Conservation (phyloP, 495 filamentous ascomycete species). For the Hypomontagnella submonticulosa region DNA sequence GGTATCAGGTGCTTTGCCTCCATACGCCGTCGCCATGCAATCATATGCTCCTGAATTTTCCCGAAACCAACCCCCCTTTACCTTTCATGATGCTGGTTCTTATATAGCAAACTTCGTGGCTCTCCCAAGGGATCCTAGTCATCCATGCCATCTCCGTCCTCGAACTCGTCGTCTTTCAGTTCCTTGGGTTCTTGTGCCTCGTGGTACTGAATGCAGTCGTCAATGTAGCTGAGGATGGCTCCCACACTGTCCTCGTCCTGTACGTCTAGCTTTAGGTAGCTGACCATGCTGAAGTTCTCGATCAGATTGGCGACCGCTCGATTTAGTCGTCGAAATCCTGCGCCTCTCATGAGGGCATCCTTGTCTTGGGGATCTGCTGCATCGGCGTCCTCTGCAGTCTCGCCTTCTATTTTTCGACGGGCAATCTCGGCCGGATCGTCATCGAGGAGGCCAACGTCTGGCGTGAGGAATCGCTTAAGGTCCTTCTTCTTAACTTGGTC, state of each 20-base stretch:
- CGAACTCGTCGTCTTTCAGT: conserved; percentile 78
- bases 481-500: conserved; percentile 83
- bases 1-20: conserved; percentile 34
- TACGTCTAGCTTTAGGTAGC: conserved; percentile 87
- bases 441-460: conserved; percentile 80
- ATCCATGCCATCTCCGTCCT: conserved; percentile 64
- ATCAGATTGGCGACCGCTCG: conserved; percentile 87
- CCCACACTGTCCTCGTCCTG: conserved; percentile 94
- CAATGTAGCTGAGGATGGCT: conserved; percentile 93
- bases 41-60: conserved; percentile 7
- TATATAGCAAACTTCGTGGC: background rate
- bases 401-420: conserved; percentile 54
- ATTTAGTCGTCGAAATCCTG: conserved; percentile 81
- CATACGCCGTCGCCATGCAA: conserved; percentile 50
- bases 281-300: conserved; percentile 98
- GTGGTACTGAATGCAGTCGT: conserved; percentile 94
- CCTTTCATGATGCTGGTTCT: conserved; percentile 3
- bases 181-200: conserved; percentile 96
- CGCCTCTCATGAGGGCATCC: conserved; percentile 78
- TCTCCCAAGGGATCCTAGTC: background rate
- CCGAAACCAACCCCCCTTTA: conserved; percentile 6
- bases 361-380: conserved; percentile 66
- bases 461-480: conserved; percentile 85
- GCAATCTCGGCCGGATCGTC: conserved; percentile 69
- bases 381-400: conserved; percentile 52